A percentile compares a stretch with the other conserved stretches of the same genome.
Evolutionary conservation across 352 stramenopile species (phyloP).

Genomic region (Plasmopara halstedii): DNA sequence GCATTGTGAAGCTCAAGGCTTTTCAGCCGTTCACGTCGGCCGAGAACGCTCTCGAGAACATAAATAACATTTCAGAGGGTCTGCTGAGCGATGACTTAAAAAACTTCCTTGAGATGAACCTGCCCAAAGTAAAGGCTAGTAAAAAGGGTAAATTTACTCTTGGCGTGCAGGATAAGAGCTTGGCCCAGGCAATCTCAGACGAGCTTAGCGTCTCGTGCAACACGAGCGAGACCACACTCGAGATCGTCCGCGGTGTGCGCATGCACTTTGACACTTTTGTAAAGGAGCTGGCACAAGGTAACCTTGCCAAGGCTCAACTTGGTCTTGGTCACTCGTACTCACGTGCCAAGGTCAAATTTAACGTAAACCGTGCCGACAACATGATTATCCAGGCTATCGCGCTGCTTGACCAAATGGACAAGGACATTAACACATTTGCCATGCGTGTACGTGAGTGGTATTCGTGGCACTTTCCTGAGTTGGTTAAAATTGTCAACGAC

Average conservation of each 20-base stretch:
- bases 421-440: conserved; percentile 99
- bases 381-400: conserved; percentile 99
- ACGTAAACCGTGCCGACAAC: conserved; percentile 98
- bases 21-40: conserved; percentile 99
- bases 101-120: conserved; percentile 99
- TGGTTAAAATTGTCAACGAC: conserved; percentile 99
- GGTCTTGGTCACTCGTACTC: conserved; percentile 99
- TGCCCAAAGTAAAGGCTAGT: conserved; percentile 94
- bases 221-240: conserved; percentile 95
- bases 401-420: conserved; percentile 99
- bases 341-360: conserved; percentile 99
- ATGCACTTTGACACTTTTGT: conserved; percentile 98
- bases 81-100: conserved; percentile 91
- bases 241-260: conserved; percentile 95
- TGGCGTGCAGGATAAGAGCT: conserved; percentile 91
- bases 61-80: conserved; percentile 97
- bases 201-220: conserved; percentile 90
- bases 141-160: conserved; percentile 88
- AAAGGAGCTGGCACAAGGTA: conserved; percentile 94
- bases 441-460: conserved; percentile 99
- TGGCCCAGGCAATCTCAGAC: conserved; percentile 94
- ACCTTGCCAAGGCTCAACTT: conserved; percentile 96
- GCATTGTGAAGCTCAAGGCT: conserved; percentile 98
- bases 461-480: conserved; percentile 99
- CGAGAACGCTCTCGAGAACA: conserved; percentile 98